phyloP scores from a whole-genome alignment of 352 stramenopile genomes.

The Pythium chondricola region DNA sequence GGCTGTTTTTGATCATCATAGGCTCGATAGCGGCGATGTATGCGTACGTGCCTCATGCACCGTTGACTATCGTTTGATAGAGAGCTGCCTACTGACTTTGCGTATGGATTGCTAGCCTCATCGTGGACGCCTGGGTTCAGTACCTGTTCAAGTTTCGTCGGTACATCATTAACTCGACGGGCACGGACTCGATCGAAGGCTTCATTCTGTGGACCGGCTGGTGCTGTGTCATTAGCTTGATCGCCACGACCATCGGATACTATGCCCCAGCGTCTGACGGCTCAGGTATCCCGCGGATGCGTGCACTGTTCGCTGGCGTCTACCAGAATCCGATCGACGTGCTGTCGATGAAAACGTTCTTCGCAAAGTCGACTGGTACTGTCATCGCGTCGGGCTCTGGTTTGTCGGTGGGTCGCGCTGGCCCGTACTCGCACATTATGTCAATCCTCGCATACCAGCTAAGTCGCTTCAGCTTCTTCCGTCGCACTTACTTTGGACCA shows the following conservation, averaged over 20 bases:
- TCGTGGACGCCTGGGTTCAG: constrained; percentile 64
- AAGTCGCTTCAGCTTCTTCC: constrained; percentile 58
- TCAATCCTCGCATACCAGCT: constrained; percentile 69
- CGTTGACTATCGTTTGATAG: too few relatives aligned
- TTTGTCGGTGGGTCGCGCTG: constrained; percentile 58
- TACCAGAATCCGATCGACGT: constrained; percentile 67
- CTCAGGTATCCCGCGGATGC: constrained; percentile 73
- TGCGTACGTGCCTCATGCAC: too few relatives aligned
- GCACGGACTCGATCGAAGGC: constrained; percentile 44
- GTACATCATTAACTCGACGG: constrained; percentile 46
- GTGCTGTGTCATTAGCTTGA: constrained; percentile 41
- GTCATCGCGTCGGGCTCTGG: constrained; percentile 57
- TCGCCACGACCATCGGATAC: constrained; percentile 57
- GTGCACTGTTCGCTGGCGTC: constrained; percentile 61
- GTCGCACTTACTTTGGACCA: constrained; percentile 53
- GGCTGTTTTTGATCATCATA: constrained; percentile 65
- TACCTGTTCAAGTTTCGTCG: constrained; percentile 56
- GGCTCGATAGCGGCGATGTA: constrained; percentile 52
- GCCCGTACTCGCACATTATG: constrained; percentile 73
- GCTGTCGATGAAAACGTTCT: constrained; percentile 52
- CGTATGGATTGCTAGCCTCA: too few relatives aligned
- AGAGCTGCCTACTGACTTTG: too few relatives aligned
- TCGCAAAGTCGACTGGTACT: constrained; percentile 64
- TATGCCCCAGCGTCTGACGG: constrained; percentile 61
- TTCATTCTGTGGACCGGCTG: constrained; percentile 70